Conservation (phyloP, 768 basidiomycete species). For the Boletus barrowsii region DNA sequence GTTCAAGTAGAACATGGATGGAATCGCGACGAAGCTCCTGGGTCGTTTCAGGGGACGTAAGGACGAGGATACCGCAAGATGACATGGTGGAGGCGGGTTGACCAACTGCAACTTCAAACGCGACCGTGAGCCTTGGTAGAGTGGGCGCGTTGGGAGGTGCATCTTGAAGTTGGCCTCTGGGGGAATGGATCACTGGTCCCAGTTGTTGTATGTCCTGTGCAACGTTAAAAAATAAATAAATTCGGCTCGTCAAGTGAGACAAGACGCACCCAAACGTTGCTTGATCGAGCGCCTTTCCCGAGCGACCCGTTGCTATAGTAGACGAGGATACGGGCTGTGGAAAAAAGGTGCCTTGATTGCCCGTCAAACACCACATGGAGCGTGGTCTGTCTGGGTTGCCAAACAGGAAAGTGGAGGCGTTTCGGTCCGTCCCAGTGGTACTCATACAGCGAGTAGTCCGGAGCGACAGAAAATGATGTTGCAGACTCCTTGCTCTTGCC, state of each 20-base stretch:
- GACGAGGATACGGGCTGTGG: constrained; percentile 18
- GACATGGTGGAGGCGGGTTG: constrained; percentile 4
- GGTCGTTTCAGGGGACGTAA: constrained; percentile 6
- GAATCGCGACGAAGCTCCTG: constrained; percentile 4
- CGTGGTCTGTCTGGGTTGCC: constrained; percentile 25
- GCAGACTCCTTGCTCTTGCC: constrained; percentile 14
- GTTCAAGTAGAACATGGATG: constrained; percentile 13
- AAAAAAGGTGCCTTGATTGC: constrained; percentile 20
- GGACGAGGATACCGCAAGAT: constrained; percentile 10
- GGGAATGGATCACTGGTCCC: constrained; percentile 10
- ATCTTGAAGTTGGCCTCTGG: neutral
- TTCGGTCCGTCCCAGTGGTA: constrained; percentile 24
- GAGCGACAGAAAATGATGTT: neutral
- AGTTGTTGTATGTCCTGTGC: constrained; percentile 18
- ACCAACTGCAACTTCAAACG: constrained; percentile 18
- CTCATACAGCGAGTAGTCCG: constrained; percentile 16
- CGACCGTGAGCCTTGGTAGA: constrained; percentile 20
- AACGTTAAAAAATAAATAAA: neutral
- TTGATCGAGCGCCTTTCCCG: constrained; percentile 5
- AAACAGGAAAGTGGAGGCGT: constrained; percentile 17
- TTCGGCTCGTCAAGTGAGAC: neutral
- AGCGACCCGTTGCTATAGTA: constrained; percentile 9
- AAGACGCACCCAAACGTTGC: constrained; percentile 20
- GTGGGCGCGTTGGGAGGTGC: constrained; percentile 10
- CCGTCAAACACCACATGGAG: constrained; percentile 22